Evolutionary conservation across 805 yeast species (phyloP).

Genomic region (Wickerhamomyces chaumierensis): DNA sequence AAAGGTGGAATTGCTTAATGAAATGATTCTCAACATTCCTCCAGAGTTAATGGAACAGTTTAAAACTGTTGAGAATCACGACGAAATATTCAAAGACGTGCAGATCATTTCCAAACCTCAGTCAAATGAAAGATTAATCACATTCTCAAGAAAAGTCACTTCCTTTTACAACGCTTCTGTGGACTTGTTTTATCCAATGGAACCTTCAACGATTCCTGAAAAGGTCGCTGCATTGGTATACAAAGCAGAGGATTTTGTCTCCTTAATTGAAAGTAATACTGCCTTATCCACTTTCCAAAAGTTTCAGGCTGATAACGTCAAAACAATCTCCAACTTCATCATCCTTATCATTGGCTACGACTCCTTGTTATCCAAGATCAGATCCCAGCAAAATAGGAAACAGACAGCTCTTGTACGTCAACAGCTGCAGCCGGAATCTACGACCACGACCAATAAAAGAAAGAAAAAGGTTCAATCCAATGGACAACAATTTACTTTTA

Average conservation of each 20-base stretch:
- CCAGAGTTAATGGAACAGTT: conserved; percentile 18
- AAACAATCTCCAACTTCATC: conserved; percentile 22
- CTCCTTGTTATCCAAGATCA: conserved; percentile 32
- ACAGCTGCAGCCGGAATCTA: background rate
- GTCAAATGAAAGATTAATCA: conserved; percentile 19
- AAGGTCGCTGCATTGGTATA: conserved; percentile 30
- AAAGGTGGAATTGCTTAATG: conserved; percentile 38
- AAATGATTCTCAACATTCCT: conserved; percentile 38
- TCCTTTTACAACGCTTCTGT: conserved; percentile 35
- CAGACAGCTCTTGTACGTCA: conserved; percentile 18
- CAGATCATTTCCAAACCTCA: conserved; percentile 15
- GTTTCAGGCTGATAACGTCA: conserved; percentile 14
- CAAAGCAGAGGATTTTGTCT: conserved; percentile 34
- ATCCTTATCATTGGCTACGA: conserved; percentile 39
- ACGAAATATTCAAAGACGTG: conserved; percentile 14
- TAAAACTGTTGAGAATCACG: conserved; percentile 15
- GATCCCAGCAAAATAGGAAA: conserved; percentile 35
- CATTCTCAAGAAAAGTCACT: conserved; percentile 38
- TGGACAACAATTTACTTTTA: conserved; percentile 1
- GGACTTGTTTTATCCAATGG: conserved; percentile 47
- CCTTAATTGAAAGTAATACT: conserved; percentile 19
- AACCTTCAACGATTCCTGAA: conserved; percentile 30
- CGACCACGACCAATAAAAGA: conserved; percentile 1
- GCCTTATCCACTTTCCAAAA: conserved; percentile 14
- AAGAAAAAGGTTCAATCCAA: conserved; percentile 2